Evolutionary conservation across 331 rosid genomes (phyloP).

Genomic region (Malus hybrid): DNA sequence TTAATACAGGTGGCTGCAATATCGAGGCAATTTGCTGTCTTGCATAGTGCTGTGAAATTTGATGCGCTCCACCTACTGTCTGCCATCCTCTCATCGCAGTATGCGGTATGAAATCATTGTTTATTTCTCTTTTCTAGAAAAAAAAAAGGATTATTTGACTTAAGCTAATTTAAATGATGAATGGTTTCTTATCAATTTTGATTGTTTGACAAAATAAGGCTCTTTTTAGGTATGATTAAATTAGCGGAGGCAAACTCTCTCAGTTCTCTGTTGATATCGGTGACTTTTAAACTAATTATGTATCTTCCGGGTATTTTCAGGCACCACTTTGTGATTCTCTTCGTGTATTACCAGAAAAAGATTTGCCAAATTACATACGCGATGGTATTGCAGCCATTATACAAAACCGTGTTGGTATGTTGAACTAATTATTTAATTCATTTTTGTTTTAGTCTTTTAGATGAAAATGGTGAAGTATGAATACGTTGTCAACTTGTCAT

Average conservation of each 20-base stretch:
- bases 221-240: neutral
- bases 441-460: neutral
- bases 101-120: conserved; percentile 41
- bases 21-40: conserved; percentile 66
- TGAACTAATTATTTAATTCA: conserved; percentile 3
- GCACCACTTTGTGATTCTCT: conserved; percentile 45
- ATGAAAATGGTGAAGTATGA: neutral
- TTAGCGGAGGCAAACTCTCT: conserved; percentile 6
- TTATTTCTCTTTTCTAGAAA: conserved; percentile 6
- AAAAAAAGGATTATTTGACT: neutral
- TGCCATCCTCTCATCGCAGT: conserved; percentile 47
- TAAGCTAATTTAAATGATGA: neutral
- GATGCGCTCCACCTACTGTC: conserved; percentile 72
- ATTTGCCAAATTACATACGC: conserved; percentile 58
- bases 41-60: conserved; percentile 67
- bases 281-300: conserved; percentile 9
- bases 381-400: conserved; percentile 68
- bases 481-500: neutral
- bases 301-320: conserved; percentile 31
- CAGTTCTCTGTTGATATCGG: neutral
- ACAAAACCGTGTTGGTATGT: conserved; percentile 86
- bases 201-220: conserved; percentile 2
- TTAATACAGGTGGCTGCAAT: conserved; percentile 44
- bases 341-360: conserved; percentile 32
- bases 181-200: neutral